Percentiles rank a stretch among this genome's conserved stretches.
These are phyloP conservation scores for Ogataea ramenticola DNA, from an alignment of 805 yeast genomes.

Conservation along the genomic window DNA sequence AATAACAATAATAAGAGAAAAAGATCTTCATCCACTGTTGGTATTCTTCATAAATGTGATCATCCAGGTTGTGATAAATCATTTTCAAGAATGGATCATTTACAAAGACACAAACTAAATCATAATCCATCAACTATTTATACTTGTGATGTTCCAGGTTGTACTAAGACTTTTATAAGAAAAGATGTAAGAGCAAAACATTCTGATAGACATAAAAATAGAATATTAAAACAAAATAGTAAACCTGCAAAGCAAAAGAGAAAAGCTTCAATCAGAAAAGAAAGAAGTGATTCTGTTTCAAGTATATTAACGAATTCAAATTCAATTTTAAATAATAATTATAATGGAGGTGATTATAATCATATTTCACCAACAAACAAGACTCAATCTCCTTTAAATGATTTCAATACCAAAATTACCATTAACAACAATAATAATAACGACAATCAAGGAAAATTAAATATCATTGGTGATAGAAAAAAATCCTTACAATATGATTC, in stretches of 20 bases:
- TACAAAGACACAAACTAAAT: constrained; percentile 47
- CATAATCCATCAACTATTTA: constrained; percentile 38
- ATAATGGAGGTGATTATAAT: too few relatives aligned
- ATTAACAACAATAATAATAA: too few relatives aligned
- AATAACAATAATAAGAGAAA: too few relatives aligned
- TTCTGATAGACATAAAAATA: constrained; percentile 27
- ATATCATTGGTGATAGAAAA: too few relatives aligned
- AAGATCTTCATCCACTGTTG: constrained; percentile 5
- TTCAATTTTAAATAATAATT: too few relatives aligned
- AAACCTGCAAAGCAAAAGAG: background rate
- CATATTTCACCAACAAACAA: too few relatives aligned
- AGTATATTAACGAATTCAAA: background rate
- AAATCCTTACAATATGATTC: too few relatives aligned
- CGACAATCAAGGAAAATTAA: too few relatives aligned
- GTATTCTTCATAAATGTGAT: constrained; percentile 25
- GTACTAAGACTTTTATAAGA: constrained; percentile 48
- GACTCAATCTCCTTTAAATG: too few relatives aligned
- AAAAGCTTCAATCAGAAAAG: too few relatives aligned
- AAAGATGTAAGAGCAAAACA: constrained; percentile 43
- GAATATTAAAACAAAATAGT: constrained; percentile 11
- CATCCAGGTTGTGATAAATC: constrained; percentile 40
- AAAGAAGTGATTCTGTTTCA: background rate
- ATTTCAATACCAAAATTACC: too few relatives aligned
- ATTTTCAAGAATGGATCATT: constrained; percentile 52
- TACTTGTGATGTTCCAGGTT: constrained; percentile 38